Base-by-base conservation (phyloP, 2,329 filamentous ascomycete genomes). In the Monilinia vaccinii-corymbosi region DNA sequence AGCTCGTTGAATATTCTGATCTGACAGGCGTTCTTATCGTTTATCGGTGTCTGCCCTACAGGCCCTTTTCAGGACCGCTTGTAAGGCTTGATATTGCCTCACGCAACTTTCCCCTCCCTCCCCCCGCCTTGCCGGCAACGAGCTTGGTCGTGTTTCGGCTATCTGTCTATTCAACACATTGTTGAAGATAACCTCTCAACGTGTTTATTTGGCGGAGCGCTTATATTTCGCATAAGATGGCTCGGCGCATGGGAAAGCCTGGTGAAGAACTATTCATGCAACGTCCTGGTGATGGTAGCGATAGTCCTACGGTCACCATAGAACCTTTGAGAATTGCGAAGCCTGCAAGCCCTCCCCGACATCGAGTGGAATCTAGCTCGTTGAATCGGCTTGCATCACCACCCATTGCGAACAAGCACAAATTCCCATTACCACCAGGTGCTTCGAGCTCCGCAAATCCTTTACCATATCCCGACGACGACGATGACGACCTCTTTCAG, bases 251-350 rank as follows among this genome's bases (percentile, higher is more conserved):
- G 71, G 86, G 87, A 68, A 78, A 86, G 67, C 83, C 87, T 31
- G 87, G 91, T 34, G 87, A 91, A 74, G 90, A 93, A 79, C 87
- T 95, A 77, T 93, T 95, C 76, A 81, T 95, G 65, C 74, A 79
- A 63, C 75, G 71, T 62, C 74, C 74, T n/a, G 70, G 69, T 56
- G 68, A 73, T 55, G 75, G 74, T 59, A 73, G 75, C 49, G 85
- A 91, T 69, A 91, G 89, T 69, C 89, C 91, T 61, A 89, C 88
- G 7, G 59, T 61, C 16, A 38, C 58, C 21, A 82, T 96, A 67
- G 89, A 89, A 69, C 91, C 91, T 62, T 75, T 96, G 74, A 84
- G 90, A 70, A 95, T 96, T 72, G 87, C 86, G 77, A 95, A 95
- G 74, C 84, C 86, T 60, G 82, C 85, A 68, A 88, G 85, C 61